Evolutionary conservation across 805 yeast genomes (phyloP).

Genomic region (Dipodascopsis uninucleata): DNA sequence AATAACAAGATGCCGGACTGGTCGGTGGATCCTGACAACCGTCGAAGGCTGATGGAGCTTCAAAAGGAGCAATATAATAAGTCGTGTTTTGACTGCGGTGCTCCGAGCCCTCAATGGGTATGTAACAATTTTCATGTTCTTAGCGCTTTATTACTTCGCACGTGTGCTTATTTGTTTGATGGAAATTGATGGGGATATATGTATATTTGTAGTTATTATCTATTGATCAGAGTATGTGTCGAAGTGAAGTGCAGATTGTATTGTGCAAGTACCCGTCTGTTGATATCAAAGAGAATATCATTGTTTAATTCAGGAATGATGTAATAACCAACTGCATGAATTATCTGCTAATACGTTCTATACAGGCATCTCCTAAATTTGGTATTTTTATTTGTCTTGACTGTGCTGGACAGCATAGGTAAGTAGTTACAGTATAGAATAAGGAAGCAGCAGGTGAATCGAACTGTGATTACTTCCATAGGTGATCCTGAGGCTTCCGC

Average conservation of each 20-base stretch:
- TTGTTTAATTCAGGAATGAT: not conserved
- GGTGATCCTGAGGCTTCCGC: not conserved
- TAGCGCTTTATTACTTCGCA: too few species aligned
- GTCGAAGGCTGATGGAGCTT: constrained; percentile 57
- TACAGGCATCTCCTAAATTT: constrained; percentile 86
- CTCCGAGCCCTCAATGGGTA: constrained; percentile 95
- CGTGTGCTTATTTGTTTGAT: too few species aligned
- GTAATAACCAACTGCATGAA: not conserved
- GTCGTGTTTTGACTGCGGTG: constrained; percentile 88
- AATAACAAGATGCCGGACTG: constrained; percentile 47
- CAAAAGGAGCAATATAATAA: constrained; percentile 82
- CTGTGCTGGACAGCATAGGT: constrained; percentile 88
- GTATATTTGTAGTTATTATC: too few species aligned
- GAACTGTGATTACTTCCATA: too few species aligned
- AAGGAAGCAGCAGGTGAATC: too few species aligned
- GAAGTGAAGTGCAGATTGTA: too few species aligned
- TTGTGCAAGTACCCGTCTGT: too few species aligned
- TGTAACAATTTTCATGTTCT: not conserved
- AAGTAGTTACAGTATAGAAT: too few species aligned
- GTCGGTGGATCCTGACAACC: constrained; percentile 92
- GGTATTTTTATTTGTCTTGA: constrained; percentile 96
- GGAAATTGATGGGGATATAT: too few species aligned
- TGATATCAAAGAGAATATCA: too few species aligned
- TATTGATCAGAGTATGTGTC: too few species aligned
- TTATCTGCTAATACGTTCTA: not conserved